Percentiles rank a stretch among this genome's conserved stretches.
phyloP scores from a whole-genome alignment of 192 early-diverging fungal genomes.

The Coemansia sp. region DNA sequence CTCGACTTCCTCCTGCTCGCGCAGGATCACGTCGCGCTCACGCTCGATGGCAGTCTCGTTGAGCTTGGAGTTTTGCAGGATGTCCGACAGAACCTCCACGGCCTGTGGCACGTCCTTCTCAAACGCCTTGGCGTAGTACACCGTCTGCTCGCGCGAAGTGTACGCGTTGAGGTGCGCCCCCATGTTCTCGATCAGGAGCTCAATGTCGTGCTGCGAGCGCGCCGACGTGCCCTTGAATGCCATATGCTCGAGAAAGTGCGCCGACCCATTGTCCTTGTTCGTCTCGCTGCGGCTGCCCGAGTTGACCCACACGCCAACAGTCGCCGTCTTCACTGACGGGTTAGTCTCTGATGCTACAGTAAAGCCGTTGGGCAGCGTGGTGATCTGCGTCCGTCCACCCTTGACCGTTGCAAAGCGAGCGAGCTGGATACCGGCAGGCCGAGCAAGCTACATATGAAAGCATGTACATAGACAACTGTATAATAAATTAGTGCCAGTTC shows the following conservation, averaged over 20 bases:
- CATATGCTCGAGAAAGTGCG: constrained; percentile 99
- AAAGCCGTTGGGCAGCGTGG: constrained; percentile 76
- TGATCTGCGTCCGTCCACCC: constrained; percentile 62
- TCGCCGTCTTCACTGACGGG: constrained; percentile 79
- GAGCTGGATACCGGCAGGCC: constrained; percentile 45
- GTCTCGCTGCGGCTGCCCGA: constrained; percentile 85
- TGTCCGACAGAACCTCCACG: constrained; percentile 95
- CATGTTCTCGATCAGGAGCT: constrained; percentile 97
- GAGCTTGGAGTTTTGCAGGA: constrained; percentile 89
- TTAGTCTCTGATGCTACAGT: constrained; percentile 84
- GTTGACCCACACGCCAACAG: constrained; percentile 90
- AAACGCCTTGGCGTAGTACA: constrained; percentile 96
- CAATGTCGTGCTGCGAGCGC: constrained; percentile 87
- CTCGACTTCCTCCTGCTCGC: constrained; percentile 90
- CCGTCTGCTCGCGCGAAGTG: constrained; percentile 98
- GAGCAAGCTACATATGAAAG: constrained; percentile 34
- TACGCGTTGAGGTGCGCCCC: constrained; percentile 98
- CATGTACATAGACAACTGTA: not conserved
- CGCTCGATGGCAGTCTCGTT: constrained; percentile 86
- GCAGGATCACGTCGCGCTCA: constrained; percentile 95
- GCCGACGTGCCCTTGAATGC: constrained; percentile 95
- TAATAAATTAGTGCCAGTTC: not conserved
- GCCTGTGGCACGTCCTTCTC: constrained; percentile 81
- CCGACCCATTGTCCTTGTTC: constrained; percentile 86
- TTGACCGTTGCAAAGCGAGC: constrained; percentile 51